Percentiles rank a stretch among this genome's conserved stretches.
phyloP scores from a whole-genome alignment of 140 eudicot genomes.

The Bidens hawaiensis region DNA sequence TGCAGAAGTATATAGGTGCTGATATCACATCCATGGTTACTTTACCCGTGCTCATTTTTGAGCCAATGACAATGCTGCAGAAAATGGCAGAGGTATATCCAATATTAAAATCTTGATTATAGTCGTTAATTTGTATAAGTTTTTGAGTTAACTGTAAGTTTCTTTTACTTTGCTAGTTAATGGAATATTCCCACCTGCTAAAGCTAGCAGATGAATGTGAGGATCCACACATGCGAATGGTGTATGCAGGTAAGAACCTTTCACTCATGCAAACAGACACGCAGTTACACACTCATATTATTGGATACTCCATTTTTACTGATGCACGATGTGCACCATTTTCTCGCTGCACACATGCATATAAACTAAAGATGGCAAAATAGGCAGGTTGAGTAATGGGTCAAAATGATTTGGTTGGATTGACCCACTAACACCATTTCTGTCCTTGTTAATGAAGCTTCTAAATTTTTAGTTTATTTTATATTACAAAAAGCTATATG shows the following conservation, averaged over 20 bases:
- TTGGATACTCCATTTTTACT: neutral
- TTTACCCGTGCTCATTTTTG: conserved; percentile 87
- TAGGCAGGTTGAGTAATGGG: conserved; percentile 8
- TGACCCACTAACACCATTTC: too few species aligned
- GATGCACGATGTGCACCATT: neutral
- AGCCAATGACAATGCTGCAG: conserved; percentile 98
- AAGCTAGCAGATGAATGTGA: conserved; percentile 89
- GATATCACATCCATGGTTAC: conserved; percentile 99
- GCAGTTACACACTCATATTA: neutral
- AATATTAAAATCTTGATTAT: neutral
- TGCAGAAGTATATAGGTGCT: conserved; percentile 93
- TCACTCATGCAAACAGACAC: neutral
- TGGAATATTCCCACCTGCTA: conserved; percentile 84
- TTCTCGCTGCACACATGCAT: conserved; percentile 1
- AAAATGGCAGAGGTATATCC: conserved; percentile 96
- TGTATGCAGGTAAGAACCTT: conserved; percentile 69
- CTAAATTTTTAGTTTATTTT: neutral
- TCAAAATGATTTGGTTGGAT: too few species aligned
- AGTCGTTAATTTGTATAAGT: neutral
- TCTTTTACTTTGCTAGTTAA: conserved; percentile 46
- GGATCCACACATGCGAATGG: conserved; percentile 95
- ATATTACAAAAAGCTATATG: neutral
- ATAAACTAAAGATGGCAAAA: conserved; percentile 1
- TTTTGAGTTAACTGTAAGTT: neutral
- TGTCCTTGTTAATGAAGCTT: neutral